Evolutionary conservation across 2,329 filamentous ascomycete species (phyloP), one percentile per base, ranked within the genome.

Genomic region (Alternaria sp.): DNA sequence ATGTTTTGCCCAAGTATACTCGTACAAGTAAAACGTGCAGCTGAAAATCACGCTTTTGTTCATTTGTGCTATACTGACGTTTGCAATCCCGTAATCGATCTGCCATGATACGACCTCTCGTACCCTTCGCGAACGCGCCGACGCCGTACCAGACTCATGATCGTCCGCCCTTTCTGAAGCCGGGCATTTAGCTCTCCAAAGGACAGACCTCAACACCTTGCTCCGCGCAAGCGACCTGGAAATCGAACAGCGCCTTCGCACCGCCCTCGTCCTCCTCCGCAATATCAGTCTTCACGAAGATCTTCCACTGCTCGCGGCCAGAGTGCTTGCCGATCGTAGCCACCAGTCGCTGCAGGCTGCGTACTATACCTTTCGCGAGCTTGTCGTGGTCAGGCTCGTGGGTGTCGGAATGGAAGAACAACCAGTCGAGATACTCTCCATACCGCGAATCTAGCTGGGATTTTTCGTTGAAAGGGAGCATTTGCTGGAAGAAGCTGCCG

Each of bases 381-480:
- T 51, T 63, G 14, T 50, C 56, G 10, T 55, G 54, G 49, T 61
- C 50, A 1, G 61, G 57, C 15, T 56, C 37, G 7, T 26, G 25
- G 25, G 12, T 28, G 5, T 21, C 21, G 12, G 44, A 57, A 15
- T 56, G 57, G 4, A 41, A n/a, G n/a, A 23, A 46, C 46, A 59
- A 15, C 57, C 57, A 59, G 33, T 59, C 57, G 8, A 59, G 49
- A 28, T 53, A 49, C 6, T 59, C 57, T 26, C 57, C 57, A 11
- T 59, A 59, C 7, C 37, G 47, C 10, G 1, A 3, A 8, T 28
- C 25, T 23, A 41, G 26, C 57, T 59, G 47, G 1, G 57, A 54
- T 2, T 59, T 20, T 25, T 53, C 23, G 46, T 47, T 71, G 64
- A 69, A 67, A 3, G 68, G 66, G 11, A 71, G n/a, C 14, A 46